Base-by-base conservation (phyloP, 306 rosid genomes). In the Glycine latifolia region DNA sequence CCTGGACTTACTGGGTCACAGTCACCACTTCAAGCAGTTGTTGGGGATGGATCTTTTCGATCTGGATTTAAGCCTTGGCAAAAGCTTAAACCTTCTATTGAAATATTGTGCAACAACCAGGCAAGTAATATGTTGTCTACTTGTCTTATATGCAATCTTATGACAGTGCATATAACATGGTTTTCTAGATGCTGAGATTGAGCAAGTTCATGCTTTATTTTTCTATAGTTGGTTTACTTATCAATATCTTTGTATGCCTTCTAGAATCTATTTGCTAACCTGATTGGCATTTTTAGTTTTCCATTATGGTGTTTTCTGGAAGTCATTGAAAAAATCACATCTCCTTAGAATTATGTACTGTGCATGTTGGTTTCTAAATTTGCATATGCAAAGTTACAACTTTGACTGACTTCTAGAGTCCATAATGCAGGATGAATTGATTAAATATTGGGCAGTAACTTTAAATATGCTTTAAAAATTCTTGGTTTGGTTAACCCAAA, bases 21-120 rank as follows among this genome's bases (percentile, higher is more conserved):
- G 60, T 75, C 84, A 79, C 92, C 73, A 54, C 85, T 76, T 60
- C 87, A 87, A 76, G 76, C 83, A 47, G 78, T 87, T 87, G 78
- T 87, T 87, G 97, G 94, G 74, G 98, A 93, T 84, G 95, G 85
- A 87, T 89, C 97, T 73, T 92, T 89, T 74, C 91, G 98, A 7
- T 83, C 97, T 78, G 99, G 94, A 81, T 86, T 85, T 68, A 93
- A 90, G 92, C 91, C 94, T 65, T 90, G 97, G 98, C 97, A 89
- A 82, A 95, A 91, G 90, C 91, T 84, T 72, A 91, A 85, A 80
- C 98, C 99, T 75, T 89, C 97, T 65, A 91, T 96, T 83, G 99
- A 96, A 89, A 91, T 96, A 84, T 73, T 96, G 84, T 93, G 99
- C 87, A 93, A 90, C 89, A 96, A 92, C 77, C 99, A 94, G 97